Conservation (phyloP, 2,329 filamentous ascomycete species). For the Penicillium sp. region DNA sequence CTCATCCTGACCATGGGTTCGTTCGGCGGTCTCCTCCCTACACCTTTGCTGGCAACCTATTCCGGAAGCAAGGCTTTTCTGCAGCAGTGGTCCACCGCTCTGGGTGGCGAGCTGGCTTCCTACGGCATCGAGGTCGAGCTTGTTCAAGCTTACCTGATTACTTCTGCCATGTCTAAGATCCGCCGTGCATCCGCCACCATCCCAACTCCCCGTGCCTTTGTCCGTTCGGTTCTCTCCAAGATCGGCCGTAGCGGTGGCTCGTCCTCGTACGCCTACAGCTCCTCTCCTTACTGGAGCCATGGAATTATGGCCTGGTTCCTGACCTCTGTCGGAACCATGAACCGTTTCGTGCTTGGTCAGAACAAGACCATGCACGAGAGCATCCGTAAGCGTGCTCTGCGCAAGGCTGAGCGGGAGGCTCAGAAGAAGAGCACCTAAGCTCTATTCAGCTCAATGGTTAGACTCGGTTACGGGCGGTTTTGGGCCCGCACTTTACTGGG, state of each 20-base stretch:
- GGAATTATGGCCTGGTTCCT: slow-evolving; percentile 85
- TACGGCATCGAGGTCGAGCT: slow-evolving; percentile 88
- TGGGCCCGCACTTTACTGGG: not conserved
- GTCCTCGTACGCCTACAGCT: slow-evolving; percentile 79
- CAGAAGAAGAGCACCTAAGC: slow-evolving; percentile 47
- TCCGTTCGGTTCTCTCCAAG: slow-evolving; percentile 76
- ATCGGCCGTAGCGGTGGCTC: slow-evolving; percentile 77
- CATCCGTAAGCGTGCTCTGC: slow-evolving; percentile 80
- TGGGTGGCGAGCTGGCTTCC: slow-evolving; percentile 79
- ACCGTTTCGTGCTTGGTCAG: slow-evolving; percentile 59
- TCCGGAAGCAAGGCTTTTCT: slow-evolving; percentile 98
- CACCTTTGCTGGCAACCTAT: slow-evolving; percentile 91
- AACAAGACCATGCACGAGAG: slow-evolving; percentile 77
- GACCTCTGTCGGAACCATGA: slow-evolving; percentile 63
- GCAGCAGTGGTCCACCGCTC: slow-evolving; percentile 89
- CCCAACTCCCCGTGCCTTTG: slow-evolving; percentile 81
- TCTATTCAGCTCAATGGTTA: not conserved
- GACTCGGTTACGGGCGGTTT: not conserved
- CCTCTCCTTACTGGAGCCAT: slow-evolving; percentile 93
- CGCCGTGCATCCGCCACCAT: slow-evolving; percentile 76
- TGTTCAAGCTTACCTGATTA: slow-evolving; percentile 89
- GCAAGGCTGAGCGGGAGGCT: slow-evolving; percentile 83
- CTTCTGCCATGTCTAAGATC: slow-evolving; percentile 96
- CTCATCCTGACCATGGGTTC: slow-evolving; percentile 97
- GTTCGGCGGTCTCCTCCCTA: slow-evolving; percentile 90